Evolutionary conservation across 1,284 basidiomycete genomes (phyloP), one percentile per base, ranked within the genome.

Genomic region (Peniophora sp.): DNA sequence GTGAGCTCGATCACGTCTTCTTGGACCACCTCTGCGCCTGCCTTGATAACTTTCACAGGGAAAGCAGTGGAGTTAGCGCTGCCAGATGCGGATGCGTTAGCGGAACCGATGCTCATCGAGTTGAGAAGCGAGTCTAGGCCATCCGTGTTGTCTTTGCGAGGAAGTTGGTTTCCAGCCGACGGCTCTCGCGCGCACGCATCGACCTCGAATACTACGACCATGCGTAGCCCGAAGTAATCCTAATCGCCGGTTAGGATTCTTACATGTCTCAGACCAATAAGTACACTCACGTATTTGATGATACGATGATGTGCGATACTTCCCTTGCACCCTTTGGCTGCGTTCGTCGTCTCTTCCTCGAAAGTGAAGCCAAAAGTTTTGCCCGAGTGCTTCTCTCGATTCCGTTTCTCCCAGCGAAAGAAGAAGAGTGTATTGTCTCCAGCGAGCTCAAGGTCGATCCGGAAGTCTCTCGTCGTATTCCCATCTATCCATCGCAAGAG

Each of bases 401-500:
- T 63, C 55, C 52, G 63, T 11, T 19, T 64, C 52, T 76, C 71
- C 73, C 75, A 75, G 2, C 81, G 69, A 52, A 72, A 76, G 56
- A 83, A 62, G 14, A 85, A 58, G 2, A 82, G 61, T 0, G 81
- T 82, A 50, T 67, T 67, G 25, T 68, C 61, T 9, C 80, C 79
- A 3, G 69, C 76, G 9, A 82, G 47, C 46, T 53, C 46, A 38
- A 45, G 8, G 34, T 58, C 47, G 14, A 38, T 24, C 23, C 49
- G 36, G 19, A 53, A 53, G 20, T 54, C 61, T 16, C 34, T 45
- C 22, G 20, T 16, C 8, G 11, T 22, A 9, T 25, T 27, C 55
- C 63, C 65, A n/a, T 60, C 61, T 46, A 76, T 65, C 79, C 79
- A 83, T 17, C 77, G 64, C 16, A 77, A 55, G 3, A 84, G 66